phyloP scores from a whole-genome alignment of 2,329 filamentous ascomycete species.

The Exophiala phaeomuriformis region DNA sequence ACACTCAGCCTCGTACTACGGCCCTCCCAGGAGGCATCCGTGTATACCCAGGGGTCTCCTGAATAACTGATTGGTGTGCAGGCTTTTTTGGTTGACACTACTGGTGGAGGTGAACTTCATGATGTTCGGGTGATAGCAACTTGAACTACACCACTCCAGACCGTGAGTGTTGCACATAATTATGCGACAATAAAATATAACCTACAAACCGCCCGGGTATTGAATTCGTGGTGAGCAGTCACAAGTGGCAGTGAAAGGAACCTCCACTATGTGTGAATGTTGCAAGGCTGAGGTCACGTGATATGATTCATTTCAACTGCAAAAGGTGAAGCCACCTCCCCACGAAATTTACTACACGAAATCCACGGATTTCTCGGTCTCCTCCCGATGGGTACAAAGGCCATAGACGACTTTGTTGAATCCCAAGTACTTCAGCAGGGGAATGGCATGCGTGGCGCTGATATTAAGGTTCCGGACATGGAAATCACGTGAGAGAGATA shows the following conservation, averaged over 20 bases:
- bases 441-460: too few species aligned
- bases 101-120: not conserved
- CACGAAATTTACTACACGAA: too few species aligned
- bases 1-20: not conserved
- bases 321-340: too few species aligned
- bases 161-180: not conserved
- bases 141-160: not conserved
- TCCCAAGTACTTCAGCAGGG: too few species aligned
- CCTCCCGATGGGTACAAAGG: too few species aligned
- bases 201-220: not conserved
- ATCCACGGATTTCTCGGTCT: too few species aligned
- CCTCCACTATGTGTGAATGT: not conserved
- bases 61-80: not conserved
- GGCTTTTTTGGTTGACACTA: not conserved
- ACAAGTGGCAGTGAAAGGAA: not conserved
- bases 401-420: too few species aligned
- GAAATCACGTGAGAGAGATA: not conserved
- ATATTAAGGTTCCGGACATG: too few species aligned
- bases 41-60: not conserved
- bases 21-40: not conserved
- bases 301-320: not conserved
- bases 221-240: not conserved
- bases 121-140: not conserved
- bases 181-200: not conserved
- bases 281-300: not conserved